Base-by-base conservation (phyloP, 768 basidiomycete genomes). In the Lactifluus piperatus region DNA sequence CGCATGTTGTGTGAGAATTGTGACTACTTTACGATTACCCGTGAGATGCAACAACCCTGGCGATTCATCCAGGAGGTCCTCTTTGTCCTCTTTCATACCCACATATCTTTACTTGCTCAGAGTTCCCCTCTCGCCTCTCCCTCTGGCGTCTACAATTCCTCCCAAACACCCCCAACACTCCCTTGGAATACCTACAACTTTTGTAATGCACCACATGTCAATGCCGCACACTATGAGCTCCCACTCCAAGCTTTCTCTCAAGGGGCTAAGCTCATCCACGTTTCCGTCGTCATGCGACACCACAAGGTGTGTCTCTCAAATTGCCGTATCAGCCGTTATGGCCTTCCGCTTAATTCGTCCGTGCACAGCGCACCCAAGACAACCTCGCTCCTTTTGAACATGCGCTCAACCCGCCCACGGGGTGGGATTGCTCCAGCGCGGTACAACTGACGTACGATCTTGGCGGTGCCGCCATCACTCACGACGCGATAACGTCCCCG, bases 161-260 rank as follows among this genome's bases (percentile, higher is more conserved):
- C 78, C 2, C 20, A 67, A 32, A 79, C 79, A 1, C 78, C 79
- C 10, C 54, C 55, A 0, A 36, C 61, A 46, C 64, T 74, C 11
- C 74, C 77, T 0, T 79, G 79, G 79, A 73, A 78, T 67, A 80
- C 77, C 27, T 79, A 80, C 69, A 80, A 79, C 53, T 80, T 78
- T 56, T 80, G 78, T 68, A 80, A 80, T 51, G 78, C 78, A 0
- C 76, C 78, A 0, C 78, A 76, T 54, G 72, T 77, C 58, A 76
- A 74, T 54, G 65, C 69, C 6, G 66, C 63, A 36, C 73, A 78
- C 58, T 80, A 78, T 53, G 44, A 54, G 5, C 30, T 55, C 20
- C 77, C 75, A 3, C 50, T 57, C n/a, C 55, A 66, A 39, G n/a
- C 11, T n/a, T 6, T 22, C 34, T 63, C 64, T 34, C 62, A 67